Evolutionary conservation across 495 filamentous ascomycete species (phyloP), one percentile per base, ranked within the genome.

Genomic region (Pyrenula massariospora): DNA sequence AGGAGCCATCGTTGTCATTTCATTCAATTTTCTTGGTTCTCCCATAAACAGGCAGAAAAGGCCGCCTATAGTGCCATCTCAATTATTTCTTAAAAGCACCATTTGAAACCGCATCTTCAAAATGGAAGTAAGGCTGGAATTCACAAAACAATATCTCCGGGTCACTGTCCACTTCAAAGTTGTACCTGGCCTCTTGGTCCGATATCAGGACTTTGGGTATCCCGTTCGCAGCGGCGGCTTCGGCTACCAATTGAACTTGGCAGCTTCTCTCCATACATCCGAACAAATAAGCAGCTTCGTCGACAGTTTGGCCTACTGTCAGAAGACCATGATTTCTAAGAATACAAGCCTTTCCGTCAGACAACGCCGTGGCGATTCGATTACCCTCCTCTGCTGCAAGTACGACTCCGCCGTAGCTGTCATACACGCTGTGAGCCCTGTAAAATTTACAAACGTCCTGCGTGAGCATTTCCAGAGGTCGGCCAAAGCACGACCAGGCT

Each of bases 281-380:
- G 56, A 82, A 82, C 12, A 79, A 61, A 61, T 71, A 81, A 10
- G 71, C 77, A 2, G 77, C 78, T 61, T 81, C 79, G 65, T 82
- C 79, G 0, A 80, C 75, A 0, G 76, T 81, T 11, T 60, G 47
- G 1, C 78, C 79, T 2, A 76, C 77, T 0, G 77, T 80, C 24
- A 83, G 60, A 12, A 83, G 63, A 0, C 78, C 78, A 59, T 83
- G 80, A 54, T 82, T 82, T 57, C 73, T 65, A 10, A 83, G 69
- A 10, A 83, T 75, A 12, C 71, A 67, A 3, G 57, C 61, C 57
- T 70, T 79, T 54, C 72, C 73, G 21, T 62, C 62, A 0, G 77
- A 79, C 1, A 84, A 66, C 25, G 73, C 67, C 19, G 61, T 54
- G 12, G 79, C 76, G 59, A 84, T 80, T 48, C 68, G 71, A 49